Conservation (phyloP, 306 rosid genomes). For the Clitoria ternatea region DNA sequence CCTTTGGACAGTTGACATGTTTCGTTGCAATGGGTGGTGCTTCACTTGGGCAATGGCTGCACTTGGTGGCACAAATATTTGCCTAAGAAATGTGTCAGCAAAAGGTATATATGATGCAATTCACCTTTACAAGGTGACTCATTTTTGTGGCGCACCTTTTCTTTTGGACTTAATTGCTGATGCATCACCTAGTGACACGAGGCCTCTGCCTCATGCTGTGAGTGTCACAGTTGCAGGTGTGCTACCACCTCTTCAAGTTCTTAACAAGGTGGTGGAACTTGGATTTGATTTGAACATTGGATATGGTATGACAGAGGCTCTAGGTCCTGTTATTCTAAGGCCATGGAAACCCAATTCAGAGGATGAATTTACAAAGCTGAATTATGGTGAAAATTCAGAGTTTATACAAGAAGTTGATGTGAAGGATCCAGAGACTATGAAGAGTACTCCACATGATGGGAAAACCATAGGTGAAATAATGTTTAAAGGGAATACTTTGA, state of each 20-base stretch:
- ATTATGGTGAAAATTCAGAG: conserved; percentile 18
- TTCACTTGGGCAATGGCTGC: conserved; percentile 70
- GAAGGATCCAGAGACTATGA: conserved; percentile 57
- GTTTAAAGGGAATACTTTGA: conserved; percentile 60
- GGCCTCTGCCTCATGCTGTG: conserved; percentile 41
- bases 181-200: conserved; percentile 9
- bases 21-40: conserved; percentile 94
- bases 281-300: conserved; percentile 73
- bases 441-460: conserved; percentile 59
- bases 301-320: conserved; percentile 89
- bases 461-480: conserved; percentile 73
- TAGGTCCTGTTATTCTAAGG: conserved; percentile 57
- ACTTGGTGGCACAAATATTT: conserved; percentile 78
- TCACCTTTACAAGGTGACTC: conserved; percentile 54
- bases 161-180: conserved; percentile 53
- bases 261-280: conserved; percentile 38
- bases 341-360: conserved; percentile 42
- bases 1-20: conserved; percentile 96
- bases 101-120: conserved; percentile 49
- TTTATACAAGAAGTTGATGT: conserved; percentile 58
- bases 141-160: conserved; percentile 66
- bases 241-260: conserved; percentile 45
- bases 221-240: conserved; percentile 67
- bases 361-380: conserved; percentile 20
- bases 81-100: conserved; percentile 43